A percentile compares a stretch with the other conserved stretches of the same genome.
Conservation (phyloP, 768 basidiomycete species). For the Boletus tylopilopsis region DNA sequence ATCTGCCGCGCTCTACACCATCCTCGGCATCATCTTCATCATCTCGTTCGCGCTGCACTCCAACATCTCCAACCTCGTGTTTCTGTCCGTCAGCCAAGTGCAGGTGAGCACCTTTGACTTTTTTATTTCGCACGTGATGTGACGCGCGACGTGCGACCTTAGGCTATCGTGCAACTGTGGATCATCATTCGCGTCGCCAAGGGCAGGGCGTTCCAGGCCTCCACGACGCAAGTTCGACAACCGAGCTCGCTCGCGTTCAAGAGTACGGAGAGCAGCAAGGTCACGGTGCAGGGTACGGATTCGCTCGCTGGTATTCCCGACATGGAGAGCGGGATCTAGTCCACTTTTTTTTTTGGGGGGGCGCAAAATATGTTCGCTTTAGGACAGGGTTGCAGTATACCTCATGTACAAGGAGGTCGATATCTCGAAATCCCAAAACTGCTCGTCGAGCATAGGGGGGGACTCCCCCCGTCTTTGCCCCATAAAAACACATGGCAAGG, state of each 20-base stretch:
- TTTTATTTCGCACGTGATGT: background rate
- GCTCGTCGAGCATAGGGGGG: too few species aligned
- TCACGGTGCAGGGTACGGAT: background rate
- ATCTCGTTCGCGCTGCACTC: slow-evolving; percentile 24
- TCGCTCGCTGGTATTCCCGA: background rate
- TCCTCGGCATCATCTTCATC: slow-evolving; percentile 32
- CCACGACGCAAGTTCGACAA: background rate
- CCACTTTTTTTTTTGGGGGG: too few species aligned
- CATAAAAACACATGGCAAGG: too few species aligned
- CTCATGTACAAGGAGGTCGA: too few species aligned
- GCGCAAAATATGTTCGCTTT: too few species aligned
- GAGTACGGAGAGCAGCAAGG: background rate
- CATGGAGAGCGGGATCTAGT: background rate
- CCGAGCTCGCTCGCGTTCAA: slow-evolving; percentile 7
- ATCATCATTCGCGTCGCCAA: slow-evolving; percentile 36
- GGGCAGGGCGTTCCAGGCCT: slow-evolving; percentile 22
- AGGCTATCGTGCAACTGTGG: slow-evolving; percentile 34
- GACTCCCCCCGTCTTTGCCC: too few species aligned
- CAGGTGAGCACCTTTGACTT: slow-evolving; percentile 21
- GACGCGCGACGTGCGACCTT: background rate
- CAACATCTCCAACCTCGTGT: slow-evolving; percentile 29
- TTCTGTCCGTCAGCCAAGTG: slow-evolving; percentile 32
- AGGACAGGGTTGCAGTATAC: too few species aligned
- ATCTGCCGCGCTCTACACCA: too few species aligned
- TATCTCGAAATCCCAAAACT: too few species aligned